Evolutionary conservation across 768 basidiomycete species (phyloP).

Genomic region (Sistotremastrum suecicum): DNA sequence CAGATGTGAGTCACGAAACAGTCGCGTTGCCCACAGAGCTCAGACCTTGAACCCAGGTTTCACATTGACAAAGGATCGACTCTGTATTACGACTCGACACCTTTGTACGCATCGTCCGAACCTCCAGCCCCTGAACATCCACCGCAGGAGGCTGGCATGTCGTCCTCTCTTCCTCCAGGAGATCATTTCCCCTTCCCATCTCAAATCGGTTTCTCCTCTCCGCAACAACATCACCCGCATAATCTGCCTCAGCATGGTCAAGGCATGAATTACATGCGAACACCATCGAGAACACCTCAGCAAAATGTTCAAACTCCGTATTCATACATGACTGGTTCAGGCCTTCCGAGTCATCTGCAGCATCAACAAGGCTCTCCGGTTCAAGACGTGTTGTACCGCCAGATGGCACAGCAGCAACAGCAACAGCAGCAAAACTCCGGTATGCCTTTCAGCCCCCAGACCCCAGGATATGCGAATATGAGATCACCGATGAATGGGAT

Average conservation of each 20-base stretch:
- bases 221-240: slow-evolving; percentile 16
- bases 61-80: slow-evolving; percentile 61
- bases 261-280: neutral
- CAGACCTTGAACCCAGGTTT: slow-evolving; percentile 31
- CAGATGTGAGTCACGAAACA: slow-evolving; percentile 46
- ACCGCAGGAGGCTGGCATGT: neutral
- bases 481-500: no score
- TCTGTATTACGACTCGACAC: slow-evolving; percentile 59
- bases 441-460: no score
- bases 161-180: slow-evolving; percentile 8
- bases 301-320: no score
- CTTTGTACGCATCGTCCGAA: slow-evolving; percentile 29
- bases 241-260: slow-evolving; percentile 17
- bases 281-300: no score
- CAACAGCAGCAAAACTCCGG: no score
- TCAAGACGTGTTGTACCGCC: no score
- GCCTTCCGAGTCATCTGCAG: no score
- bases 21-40: neutral
- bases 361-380: no score
- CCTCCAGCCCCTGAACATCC: slow-evolving; percentile 1
- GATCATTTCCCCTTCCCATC: slow-evolving; percentile 10
- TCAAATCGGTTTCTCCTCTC: slow-evolving; percentile 18
- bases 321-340: no score
- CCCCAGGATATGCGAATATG: no score
- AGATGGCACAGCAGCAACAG: no score